Evolutionary conservation across 805 yeast genomes (phyloP), one percentile per base, ranked within the genome.

Genomic region (Saturnispora besseyi): DNA sequence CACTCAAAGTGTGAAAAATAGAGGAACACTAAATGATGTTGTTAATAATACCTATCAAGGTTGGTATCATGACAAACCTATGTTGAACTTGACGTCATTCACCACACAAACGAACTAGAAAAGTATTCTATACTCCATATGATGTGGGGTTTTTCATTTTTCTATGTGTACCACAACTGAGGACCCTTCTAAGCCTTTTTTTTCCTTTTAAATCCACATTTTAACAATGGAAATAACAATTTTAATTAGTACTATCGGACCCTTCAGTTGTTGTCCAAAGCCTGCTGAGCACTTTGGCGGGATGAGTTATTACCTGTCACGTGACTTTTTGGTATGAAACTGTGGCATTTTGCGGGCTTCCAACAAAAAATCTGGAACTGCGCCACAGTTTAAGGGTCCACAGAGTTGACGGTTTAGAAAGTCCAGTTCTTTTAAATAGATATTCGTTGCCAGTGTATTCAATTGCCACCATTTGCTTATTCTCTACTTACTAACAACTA

Each of bases 361-460:
- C 40, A 36, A 12, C 10, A 18, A 18, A 8, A 36, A 36, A 36
- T 15, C 24, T 36, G 40, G 11, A 36, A 12, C 15, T 36, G 40
- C 40, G 40, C 40, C 40, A 36, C 40, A 36, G 40, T 18, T 36
- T 12, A 36, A 36, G 40, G 40, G 40, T 36, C 40, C 42, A 22
- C 28, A 38, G 15, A 24, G 29, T 26, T 26, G 29, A 26, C 6
- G 29, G 29, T 26, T 26, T 26, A 8, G 29, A 26, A 26, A 1
- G 29, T 26, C 29, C 9, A 8, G 29, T 6, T 26, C 29, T 12
- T 24, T 18, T 36, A 36, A 36, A 36, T 21, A 36, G 40, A 22
- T 36, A 15, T 21, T 8, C n/a, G 40, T n/a, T n/a, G 18, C 40
- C 40, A 15, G 40, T 8, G 13, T 18, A 10, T 9, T 18, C 24